Conservation (phyloP, 2,329 filamentous ascomycete genomes). For the Neurospora sp. region DNA sequence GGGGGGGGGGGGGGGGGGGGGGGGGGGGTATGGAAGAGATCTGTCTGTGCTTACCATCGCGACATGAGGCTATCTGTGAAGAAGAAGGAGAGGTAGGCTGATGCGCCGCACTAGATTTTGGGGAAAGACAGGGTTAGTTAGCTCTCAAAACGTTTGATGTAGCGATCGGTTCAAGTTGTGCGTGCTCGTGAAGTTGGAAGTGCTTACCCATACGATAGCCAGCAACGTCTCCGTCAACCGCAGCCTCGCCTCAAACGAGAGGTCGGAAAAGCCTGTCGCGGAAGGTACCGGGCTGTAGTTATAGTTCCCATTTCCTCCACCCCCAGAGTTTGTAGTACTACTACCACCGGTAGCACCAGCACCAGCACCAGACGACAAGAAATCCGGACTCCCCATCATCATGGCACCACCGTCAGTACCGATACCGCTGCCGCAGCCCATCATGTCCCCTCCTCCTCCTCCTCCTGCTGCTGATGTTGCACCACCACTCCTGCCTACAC, state of each 20-base stretch:
- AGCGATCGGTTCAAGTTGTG: neutral
- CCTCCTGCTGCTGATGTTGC: neutral
- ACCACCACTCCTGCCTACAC: conserved; percentile 2
- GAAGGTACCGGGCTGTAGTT: neutral
- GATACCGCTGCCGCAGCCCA: neutral
- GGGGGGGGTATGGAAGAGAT: neutral
- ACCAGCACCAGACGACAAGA: neutral
- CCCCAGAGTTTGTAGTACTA: neutral
- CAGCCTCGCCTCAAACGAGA: conserved; percentile 35
- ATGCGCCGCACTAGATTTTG: conserved; percentile 55
- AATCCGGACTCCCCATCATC: neutral
- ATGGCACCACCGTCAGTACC: neutral
- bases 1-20: neutral
- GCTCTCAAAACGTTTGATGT: neutral
- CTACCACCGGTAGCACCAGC: neutral
- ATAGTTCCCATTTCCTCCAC: neutral
- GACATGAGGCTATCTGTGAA: conserved; percentile 82
- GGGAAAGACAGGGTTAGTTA: conserved; percentile 6
- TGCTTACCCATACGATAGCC: conserved; percentile 63
- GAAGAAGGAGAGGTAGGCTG: conserved; percentile 71
- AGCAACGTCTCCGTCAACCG: conserved; percentile 59
- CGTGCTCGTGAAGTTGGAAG: neutral
- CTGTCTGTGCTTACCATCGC: conserved; percentile 47
- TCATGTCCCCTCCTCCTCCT: neutral
- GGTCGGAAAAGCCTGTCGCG: conserved; percentile 6